Base-by-base conservation (phyloP, 306 rosid species). In the Casuarina glauca region DNA sequence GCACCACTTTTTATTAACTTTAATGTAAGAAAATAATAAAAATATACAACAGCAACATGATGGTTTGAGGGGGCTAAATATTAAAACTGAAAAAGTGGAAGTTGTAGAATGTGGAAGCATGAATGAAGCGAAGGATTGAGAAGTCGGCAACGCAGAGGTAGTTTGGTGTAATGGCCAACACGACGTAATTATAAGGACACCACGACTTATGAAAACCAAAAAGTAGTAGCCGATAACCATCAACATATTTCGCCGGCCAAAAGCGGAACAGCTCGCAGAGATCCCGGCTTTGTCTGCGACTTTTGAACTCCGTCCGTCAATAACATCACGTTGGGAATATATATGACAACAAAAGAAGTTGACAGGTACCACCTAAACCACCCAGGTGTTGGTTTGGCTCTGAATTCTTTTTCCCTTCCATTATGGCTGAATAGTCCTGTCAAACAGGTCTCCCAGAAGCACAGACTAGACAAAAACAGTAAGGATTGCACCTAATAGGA, bases 151-250 rank as follows among this genome's bases (percentile, higher is more conserved):
- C 50, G n/a, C 13, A 42, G 16, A 4, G 50, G 17, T 17, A 42
- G 50, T 67, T 67, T 7, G 5, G 44, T 67, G 71, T 67, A 19
- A 78, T 70, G 81, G 63, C 70, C 72, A 71, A 60, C 76, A 71
- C 82, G 81, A 60, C 13, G 81, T 71, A 71, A 78, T 78, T 55
- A 78, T 78, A 17, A 36, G 81, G 72, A 20, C 76, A 60, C 76
- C 66, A 54, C 48, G 4, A 42, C 71, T 42, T 42, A 41, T 67
- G 35, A 41, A 66, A 66, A 2, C 10, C 39, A n/a, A 17, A 66
- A 9, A 32, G 9, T 16, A 6, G 36, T 64, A 64, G 46, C 54
- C 4, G 9, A 26, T 26, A 26, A 26, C 32, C 12, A 8, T 5
- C 1, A 7, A 43, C 38, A 62, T 38, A 32, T 54, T 44, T 19